Percentiles rank a stretch among this genome's conserved stretches.
Evolutionary conservation across 768 basidiomycete genomes (phyloP).

Genomic region (Paxillus ammoniavirescens): DNA sequence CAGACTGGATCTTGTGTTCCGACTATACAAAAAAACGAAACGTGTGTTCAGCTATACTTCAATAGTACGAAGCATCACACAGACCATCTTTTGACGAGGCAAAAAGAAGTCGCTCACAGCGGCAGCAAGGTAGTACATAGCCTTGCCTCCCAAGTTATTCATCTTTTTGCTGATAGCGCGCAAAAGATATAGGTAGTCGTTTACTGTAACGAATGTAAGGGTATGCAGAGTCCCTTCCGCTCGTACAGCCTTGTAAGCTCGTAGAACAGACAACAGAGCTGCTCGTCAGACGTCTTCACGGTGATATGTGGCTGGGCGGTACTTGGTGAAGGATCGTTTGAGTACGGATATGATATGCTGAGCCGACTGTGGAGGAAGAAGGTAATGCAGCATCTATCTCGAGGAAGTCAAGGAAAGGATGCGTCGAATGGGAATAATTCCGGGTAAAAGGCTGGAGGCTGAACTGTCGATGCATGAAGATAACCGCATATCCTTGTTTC

Average conservation of each 20-base stretch:
- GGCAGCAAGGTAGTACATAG: slow-evolving; percentile 96
- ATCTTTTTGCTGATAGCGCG: slow-evolving; percentile 81
- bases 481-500: slow-evolving; percentile 91
- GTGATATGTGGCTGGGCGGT: slow-evolving; percentile 48
- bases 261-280: slow-evolving; percentile 70
- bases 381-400: slow-evolving; percentile 48
- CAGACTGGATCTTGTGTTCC: slow-evolving; percentile 98
- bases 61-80: slow-evolving; percentile 23
- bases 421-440: slow-evolving; percentile 97
- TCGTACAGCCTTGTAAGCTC: slow-evolving; percentile 79
- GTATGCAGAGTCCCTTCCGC: slow-evolving; percentile 73
- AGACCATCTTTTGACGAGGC: slow-evolving; percentile 84
- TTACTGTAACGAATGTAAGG: slow-evolving; percentile 88
- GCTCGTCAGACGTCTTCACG: slow-evolving; percentile 60
- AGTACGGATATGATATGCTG: slow-evolving; percentile 19
- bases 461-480: slow-evolving; percentile 98
- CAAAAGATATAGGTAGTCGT: slow-evolving; percentile 94
- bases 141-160: slow-evolving; percentile 60
- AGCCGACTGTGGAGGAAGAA: slow-evolving; percentile 13
- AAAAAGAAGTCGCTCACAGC: slow-evolving; percentile 99
- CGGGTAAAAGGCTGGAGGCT: slow-evolving; percentile 96
- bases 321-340: slow-evolving; percentile 29
- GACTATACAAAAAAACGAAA: slow-evolving; percentile 47
- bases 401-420: slow-evolving; percentile 95
- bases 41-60: background rate